These are phyloP conservation scores for Ceratobasidium sp. DNA, from an alignment of 1,284 basidiomycete genomes.

Conservation along the genomic window DNA sequence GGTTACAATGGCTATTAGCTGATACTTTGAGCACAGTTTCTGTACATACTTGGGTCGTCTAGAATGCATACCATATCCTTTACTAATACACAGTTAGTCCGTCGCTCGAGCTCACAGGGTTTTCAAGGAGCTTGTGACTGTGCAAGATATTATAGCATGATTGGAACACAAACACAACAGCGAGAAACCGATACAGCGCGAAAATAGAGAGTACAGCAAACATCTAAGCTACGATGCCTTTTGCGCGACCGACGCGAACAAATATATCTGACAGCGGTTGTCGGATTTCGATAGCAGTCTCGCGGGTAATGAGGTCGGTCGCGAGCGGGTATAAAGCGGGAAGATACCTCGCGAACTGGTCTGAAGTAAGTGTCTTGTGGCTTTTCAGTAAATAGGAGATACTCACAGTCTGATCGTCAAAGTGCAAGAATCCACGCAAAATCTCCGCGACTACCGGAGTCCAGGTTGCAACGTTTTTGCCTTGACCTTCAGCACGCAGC, in stretches of 20 bases:
- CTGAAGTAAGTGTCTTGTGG: slow-evolving; percentile 42
- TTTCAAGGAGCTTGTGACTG: background rate
- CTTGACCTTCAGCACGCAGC: slow-evolving; percentile 90
- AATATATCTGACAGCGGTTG: slow-evolving; percentile 82
- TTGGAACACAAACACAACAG: slow-evolving; percentile 28
- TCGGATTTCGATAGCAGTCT: slow-evolving; percentile 84
- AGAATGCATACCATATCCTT: slow-evolving; percentile 14
- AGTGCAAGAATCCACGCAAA: slow-evolving; percentile 87
- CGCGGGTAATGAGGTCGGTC: slow-evolving; percentile 84
- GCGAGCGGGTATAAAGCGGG: slow-evolving; percentile 89
- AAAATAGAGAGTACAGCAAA: slow-evolving; percentile 24
- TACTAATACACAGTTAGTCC: slow-evolving; percentile 4
- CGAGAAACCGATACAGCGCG: slow-evolving; percentile 28
- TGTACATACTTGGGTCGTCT: slow-evolving; percentile 12
- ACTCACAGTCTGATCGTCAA: slow-evolving; percentile 90
- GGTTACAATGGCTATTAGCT: slow-evolving; percentile 30
- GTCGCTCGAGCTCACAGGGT: background rate
- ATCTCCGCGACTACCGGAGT: slow-evolving; percentile 97
- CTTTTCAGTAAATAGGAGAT: slow-evolving; percentile 22
- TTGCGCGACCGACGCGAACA: slow-evolving; percentile 74
- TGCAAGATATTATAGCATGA: slow-evolving; percentile 41
- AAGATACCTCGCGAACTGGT: slow-evolving; percentile 84
- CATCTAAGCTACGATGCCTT: slow-evolving; percentile 47
- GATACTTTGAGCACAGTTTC: background rate
- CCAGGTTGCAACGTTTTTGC: slow-evolving; percentile 97